Percentiles rank a stretch among this genome's conserved stretches.
These are phyloP conservation scores for Acanthochlamys bracteata DNA, from an alignment of 106 monocot genomes.

Conservation along the genomic window DNA sequence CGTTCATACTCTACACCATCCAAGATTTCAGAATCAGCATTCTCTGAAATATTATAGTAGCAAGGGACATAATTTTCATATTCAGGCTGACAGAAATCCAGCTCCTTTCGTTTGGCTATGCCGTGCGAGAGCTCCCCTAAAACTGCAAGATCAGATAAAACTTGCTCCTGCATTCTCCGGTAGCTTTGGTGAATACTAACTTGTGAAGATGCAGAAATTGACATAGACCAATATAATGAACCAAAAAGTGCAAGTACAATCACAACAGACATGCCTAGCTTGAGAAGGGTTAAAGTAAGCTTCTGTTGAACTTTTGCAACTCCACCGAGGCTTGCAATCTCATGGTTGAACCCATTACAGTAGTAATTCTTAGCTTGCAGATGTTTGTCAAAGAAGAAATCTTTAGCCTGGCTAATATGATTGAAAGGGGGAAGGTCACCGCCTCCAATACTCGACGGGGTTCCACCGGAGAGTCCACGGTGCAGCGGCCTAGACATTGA, in stretches of 20 bases:
- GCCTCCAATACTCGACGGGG: conserved; percentile 7
- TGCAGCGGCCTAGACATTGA: conserved; percentile 67
- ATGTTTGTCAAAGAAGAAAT: conserved; percentile 2
- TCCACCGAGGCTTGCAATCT: conserved; percentile 18
- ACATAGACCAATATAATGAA: conserved; percentile 67
- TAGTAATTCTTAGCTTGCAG: conserved; percentile 17
- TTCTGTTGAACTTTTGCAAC: conserved; percentile 13
- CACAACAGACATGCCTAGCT: conserved; percentile 33
- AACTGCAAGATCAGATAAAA: conserved; percentile 47
- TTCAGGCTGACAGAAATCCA: conserved; percentile 54
- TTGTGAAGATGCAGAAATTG: conserved; percentile 30
- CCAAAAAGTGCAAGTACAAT: conserved; percentile 33
- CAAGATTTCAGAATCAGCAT: conserved; percentile 17
- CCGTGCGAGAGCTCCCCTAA: conserved; percentile 60
- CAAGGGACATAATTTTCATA: conserved; percentile 81
- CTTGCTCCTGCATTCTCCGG: conserved; percentile 64
- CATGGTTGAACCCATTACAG: conserved; percentile 35
- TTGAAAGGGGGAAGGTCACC: conserved; percentile 27
- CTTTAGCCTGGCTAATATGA: conserved; percentile 26
- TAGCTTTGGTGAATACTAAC: conserved; percentile 35
- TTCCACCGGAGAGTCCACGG: conserved; percentile 44
- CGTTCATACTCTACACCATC: conserved; percentile 33
- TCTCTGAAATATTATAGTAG: conserved; percentile 57
- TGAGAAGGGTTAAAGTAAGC: conserved; percentile 24
- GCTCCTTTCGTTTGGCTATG: conserved; percentile 33